These are phyloP conservation scores for Kalanchoe fedtschenkoi DNA, from an alignment of 164 flowering plant species.

Conservation along the genomic window DNA sequence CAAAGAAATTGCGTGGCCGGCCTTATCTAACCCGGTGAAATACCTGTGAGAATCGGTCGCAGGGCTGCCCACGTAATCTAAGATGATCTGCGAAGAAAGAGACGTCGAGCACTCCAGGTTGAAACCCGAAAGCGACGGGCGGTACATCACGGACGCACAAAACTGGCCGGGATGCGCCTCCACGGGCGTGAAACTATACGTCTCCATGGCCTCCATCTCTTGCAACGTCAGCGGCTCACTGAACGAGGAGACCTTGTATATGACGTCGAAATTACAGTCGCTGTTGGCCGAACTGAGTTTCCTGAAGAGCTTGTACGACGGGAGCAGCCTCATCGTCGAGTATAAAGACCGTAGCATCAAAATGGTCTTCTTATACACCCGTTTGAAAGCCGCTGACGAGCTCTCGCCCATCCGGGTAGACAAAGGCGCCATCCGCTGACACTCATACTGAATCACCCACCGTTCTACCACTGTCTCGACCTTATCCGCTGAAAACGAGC, in stretches of 20 bases:
- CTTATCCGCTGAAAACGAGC: background rate
- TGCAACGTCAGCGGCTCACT: conserved; percentile 49
- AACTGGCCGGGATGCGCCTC: conserved; percentile 70
- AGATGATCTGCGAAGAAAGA: conserved; percentile 54
- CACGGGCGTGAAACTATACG: conserved; percentile 51
- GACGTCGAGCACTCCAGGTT: conserved; percentile 41
- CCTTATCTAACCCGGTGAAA: conserved; percentile 40
- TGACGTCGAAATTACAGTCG: conserved; percentile 48
- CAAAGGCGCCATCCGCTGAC: conserved; percentile 14
- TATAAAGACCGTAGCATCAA: conserved; percentile 63
- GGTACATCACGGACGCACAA: conserved; percentile 53
- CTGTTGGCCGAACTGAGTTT: conserved; percentile 45
- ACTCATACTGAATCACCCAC: conserved; percentile 74
- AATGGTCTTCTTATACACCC: conserved; percentile 65
- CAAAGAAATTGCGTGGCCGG: conserved; percentile 34
- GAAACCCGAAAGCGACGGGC: conserved; percentile 49
- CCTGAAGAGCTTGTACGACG: conserved; percentile 55
- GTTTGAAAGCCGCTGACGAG: conserved; percentile 31
- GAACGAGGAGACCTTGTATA: conserved; percentile 73
- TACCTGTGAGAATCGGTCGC: conserved; percentile 62
- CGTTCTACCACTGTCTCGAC: conserved; percentile 76
- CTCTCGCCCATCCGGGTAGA: conserved; percentile 21
- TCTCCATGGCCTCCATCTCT: conserved; percentile 55
- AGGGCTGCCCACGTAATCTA: conserved; percentile 91
- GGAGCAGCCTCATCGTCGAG: conserved; percentile 68